Evolutionary conservation across 805 yeast genomes (phyloP).

Genomic region (Barnettozyma wickerhamii): DNA sequence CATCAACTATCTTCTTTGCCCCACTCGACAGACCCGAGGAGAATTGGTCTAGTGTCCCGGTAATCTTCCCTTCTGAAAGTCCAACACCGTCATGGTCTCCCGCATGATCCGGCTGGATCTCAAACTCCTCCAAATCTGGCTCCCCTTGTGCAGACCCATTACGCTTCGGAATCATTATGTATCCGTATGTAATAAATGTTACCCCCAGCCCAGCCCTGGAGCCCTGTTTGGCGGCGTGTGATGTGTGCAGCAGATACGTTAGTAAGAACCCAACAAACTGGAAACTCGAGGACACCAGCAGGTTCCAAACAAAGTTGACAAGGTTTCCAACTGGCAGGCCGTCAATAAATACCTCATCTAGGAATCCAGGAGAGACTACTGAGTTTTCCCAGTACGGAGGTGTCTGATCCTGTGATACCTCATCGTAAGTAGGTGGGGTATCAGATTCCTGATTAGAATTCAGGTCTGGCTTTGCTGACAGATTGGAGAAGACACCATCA

Average conservation of each 20-base stretch:
- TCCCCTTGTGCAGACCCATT: conserved; percentile 24
- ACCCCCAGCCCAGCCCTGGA: conserved; percentile 88
- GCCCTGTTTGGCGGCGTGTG: conserved; percentile 96
- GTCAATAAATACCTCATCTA: conserved; percentile 88
- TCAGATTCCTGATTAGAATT: conserved; percentile 36
- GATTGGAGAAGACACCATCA: conserved; percentile 92
- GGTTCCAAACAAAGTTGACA: conserved; percentile 88
- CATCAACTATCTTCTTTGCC: conserved; percentile 12
- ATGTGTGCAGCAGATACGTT: conserved; percentile 87
- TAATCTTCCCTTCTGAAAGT: conserved; percentile 27
- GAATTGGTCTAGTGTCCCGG: conserved; percentile 25
- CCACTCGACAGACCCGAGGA: conserved; percentile 21
- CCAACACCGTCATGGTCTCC: conserved; percentile 36
- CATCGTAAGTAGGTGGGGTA: conserved; percentile 84
- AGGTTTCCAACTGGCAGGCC: conserved; percentile 93
- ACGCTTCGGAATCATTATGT: conserved; percentile 45
- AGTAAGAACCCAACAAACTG: conserved; percentile 90
- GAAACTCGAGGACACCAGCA: conserved; percentile 83
- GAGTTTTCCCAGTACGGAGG: conserved; percentile 98
- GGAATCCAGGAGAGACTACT: conserved; percentile 67
- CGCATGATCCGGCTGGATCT: conserved; percentile 55
- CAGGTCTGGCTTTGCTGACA: conserved; percentile 81
- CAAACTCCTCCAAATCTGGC: conserved; percentile 23
- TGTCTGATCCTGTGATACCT: conserved; percentile 88
- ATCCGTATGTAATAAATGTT: conserved; percentile 72